Base-by-base conservation (phyloP, 2,329 filamentous ascomycete species). In the Clonostachys chloroleuca region DNA sequence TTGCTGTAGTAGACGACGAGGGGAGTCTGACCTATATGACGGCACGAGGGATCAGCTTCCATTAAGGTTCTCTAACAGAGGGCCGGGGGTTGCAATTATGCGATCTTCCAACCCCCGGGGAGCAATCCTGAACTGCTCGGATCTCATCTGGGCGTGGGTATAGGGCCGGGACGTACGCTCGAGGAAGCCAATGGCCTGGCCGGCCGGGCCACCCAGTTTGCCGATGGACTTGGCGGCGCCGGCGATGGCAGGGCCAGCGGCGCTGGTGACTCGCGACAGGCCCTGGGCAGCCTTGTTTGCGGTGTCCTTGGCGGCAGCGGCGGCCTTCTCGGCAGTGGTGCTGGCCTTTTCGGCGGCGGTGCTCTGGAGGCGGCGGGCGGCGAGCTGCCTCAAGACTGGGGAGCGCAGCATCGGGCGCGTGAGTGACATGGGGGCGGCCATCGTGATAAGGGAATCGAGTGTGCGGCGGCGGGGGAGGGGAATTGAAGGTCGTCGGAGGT, bases 1-100 rank as follows among this genome's bases (percentile, higher is more conserved):
- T 84, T 88, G 62, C 86, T 84, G 79, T 97, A 99, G 83, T 96
- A 96, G 66, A 95, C 66, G 54, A 91, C 86, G 52, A 85, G 84
- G 58, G 94, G 94, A 58, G 92, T 82, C 75, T 94, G 80, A 40
- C 47, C 47, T 49, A 10, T n/a, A 41, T n/a, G 47, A 43, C 36
- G 34, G 35, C 46, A 54, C 43, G 49, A 49, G 48, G 46, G n/a
- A 20, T 34, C 51, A 55, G 50, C n/a, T 40, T 9, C n/a, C 8
- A 40, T n/a, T 9, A 13, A 12, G n/a, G 12, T 46, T 46, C 33
- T 33, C 47, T 42, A 47, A 40, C 43, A 43, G 16, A 35, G 10
- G 34, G 35, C 41, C 24, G 37, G 20, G 12, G 40, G 42, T 47
- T 40, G 16, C 48, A 41, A 17, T 8, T 24, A 12, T 30, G 24